A percentile compares a stretch with the other conserved stretches of the same genome.
These are phyloP conservation scores for Aspergillus nanangensis DNA, from an alignment of 495 filamentous ascomycete genomes.

Conservation along the genomic window DNA sequence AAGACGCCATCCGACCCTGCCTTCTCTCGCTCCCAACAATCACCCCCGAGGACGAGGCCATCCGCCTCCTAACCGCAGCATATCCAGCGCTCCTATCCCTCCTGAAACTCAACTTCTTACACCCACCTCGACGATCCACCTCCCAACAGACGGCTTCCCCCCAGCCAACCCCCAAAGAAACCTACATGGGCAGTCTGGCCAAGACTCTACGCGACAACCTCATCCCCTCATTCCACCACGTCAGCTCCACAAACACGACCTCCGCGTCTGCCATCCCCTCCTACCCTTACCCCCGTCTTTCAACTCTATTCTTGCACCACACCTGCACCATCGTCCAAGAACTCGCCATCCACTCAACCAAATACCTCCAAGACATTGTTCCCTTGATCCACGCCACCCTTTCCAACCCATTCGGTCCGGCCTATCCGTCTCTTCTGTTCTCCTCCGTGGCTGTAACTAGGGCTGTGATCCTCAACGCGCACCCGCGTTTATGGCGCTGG, in stretches of 20 bases:
- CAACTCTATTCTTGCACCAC: slow-evolving; percentile 54
- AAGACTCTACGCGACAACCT: slow-evolving; percentile 37
- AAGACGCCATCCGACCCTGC: slow-evolving; percentile 69
- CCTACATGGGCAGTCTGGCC: slow-evolving; percentile 16
- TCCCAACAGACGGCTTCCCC: too few relatives aligned
- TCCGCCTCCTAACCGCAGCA: slow-evolving; percentile 58
- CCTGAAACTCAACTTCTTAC: slow-evolving; percentile 36
- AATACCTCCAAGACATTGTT: slow-evolving; percentile 70
- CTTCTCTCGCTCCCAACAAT: slow-evolving; percentile 72
- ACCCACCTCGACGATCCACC: neutral
- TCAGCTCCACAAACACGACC: slow-evolving; percentile 36
- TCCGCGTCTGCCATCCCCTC: slow-evolving; percentile 45
- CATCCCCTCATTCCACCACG: slow-evolving; percentile 44
- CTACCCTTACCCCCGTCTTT: slow-evolving; percentile 38
- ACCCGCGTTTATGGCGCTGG: slow-evolving; percentile 65
- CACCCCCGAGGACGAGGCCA: slow-evolving; percentile 67
- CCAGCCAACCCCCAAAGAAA: slow-evolving; percentile 10
- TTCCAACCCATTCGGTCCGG: slow-evolving; percentile 63
- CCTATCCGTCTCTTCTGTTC: slow-evolving; percentile 49
- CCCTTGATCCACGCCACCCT: slow-evolving; percentile 64
- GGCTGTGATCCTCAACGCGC: slow-evolving; percentile 60
- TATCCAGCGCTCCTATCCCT: slow-evolving; percentile 65
- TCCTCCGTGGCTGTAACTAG: slow-evolving; percentile 51
- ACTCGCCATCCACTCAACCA: slow-evolving; percentile 65
- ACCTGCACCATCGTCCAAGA: slow-evolving; percentile 48